Evolutionary conservation across 768 basidiomycete species (phyloP), one percentile per base, ranked within the genome.

Genomic region (Mycena filopes): DNA sequence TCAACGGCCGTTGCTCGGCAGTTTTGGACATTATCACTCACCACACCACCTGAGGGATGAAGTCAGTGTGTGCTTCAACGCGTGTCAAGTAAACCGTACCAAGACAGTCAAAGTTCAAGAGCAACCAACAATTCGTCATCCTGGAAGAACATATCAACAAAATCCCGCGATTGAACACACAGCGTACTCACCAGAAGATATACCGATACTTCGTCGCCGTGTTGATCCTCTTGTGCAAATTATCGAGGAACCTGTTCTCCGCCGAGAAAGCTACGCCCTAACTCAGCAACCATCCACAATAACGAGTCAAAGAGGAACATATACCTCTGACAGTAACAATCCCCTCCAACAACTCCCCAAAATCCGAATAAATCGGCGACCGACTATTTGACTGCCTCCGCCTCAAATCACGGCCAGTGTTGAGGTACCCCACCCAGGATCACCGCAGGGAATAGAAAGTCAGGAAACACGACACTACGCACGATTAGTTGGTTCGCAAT

Each of bases 71-170:
- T 36, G 36, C 36, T 2, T 36, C 11, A n/a, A n/a, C n/a, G n/a
- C n/a, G n/a, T n/a, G 36, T 9, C 10, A 36, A 36, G 36, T 10
- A 36, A 9, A 36, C 10, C 36, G 36, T 36, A 36, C 36, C 10
- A 10, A 96, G 84, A 1, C 81, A 69, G 75, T 98, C 95, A 73
- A 95, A 96, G 66, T 92, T 89, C 60, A 96, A 76, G 38, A 96
- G 78, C 3, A 97, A 82, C 93, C 92, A 95, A 53, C 94, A 81
- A 69, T 93, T 95, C 11, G 88, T 89, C 93, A 95, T 94, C 94
- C 94, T 54, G 21, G 36, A 16, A 36, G 21, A 38, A 36, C 26
- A 9, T 45, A 45, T 23, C n/a, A n/a, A n/a, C n/a, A n/a, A n/a
- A n/a, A n/a, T n/a, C n/a, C n/a, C n/a, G n/a, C n/a, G n/a, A n/a